These are phyloP conservation scores for Blyttiomyces sp. DNA, from an alignment of 371 early-diverging fungal species.

Conservation along the genomic window DNA sequence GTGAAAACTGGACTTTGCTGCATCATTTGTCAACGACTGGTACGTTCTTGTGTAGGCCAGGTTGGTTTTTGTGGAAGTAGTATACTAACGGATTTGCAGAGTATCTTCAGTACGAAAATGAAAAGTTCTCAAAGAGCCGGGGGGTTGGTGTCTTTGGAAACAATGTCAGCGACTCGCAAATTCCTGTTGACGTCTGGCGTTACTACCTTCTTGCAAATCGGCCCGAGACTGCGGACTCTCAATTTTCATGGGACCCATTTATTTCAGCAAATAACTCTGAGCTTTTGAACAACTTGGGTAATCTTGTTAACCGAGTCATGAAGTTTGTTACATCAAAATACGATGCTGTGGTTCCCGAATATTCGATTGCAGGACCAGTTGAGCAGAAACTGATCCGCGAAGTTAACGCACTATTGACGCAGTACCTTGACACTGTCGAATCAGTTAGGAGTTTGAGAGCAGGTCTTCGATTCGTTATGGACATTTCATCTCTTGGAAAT, in stretches of 20 bases:
- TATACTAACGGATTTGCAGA: constrained; percentile 55
- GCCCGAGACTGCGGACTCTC: constrained; percentile 96
- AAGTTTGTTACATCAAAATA: constrained; percentile 91
- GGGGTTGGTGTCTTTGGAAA: constrained; percentile 99
- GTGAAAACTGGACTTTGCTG: constrained; percentile 86
- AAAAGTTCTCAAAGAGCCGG: constrained; percentile 98
- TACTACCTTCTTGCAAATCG: constrained; percentile 96
- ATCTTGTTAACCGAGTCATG: constrained; percentile 97
- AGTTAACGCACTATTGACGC: constrained; percentile 72
- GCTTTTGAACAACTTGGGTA: constrained; percentile 96
- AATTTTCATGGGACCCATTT: constrained; percentile 96
- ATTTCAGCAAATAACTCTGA: constrained; percentile 92
- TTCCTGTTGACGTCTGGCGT: constrained; percentile 96
- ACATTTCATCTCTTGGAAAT: constrained; percentile 94
- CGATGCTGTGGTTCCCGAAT: constrained; percentile 71
- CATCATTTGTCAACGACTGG: constrained; percentile 93
- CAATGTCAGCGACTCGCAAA: constrained; percentile 89
- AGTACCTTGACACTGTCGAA: constrained; percentile 82
- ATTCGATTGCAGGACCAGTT: constrained; percentile 43
- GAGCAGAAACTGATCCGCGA: constrained; percentile 73
- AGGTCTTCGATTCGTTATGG: constrained; percentile 87
- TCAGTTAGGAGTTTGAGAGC: constrained; percentile 73
- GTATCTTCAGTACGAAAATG: constrained; percentile 97
- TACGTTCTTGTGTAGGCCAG: constrained; percentile 29
- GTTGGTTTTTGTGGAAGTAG: background rate